Base-by-base conservation (phyloP, 495 filamentous ascomycete species). In the Glonium stellatum region DNA sequence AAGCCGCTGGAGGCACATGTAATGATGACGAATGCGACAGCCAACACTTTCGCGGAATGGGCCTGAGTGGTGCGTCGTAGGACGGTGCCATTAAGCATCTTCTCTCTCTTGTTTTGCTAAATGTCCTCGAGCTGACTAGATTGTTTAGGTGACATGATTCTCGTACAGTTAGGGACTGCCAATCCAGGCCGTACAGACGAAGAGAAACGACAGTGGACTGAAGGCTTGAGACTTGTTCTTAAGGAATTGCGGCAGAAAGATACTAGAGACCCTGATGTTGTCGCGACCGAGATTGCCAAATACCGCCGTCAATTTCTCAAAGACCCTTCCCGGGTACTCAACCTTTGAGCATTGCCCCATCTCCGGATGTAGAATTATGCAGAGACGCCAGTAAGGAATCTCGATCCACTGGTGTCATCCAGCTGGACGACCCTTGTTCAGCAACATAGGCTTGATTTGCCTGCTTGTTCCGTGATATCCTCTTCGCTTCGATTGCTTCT, bases 1-100 rank as follows among this genome's bases (percentile, higher is more conserved):
- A 95, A 68, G 70, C 87, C 61, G 76, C 78, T 36, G 87, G 85
- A 35, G 86, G 89, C 53, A 77, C 81, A 55, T 98, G 93, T 73
- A 89, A 92, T 61, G 83, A 90, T 66, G 72, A 73, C 18, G 78
- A 77, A 39, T 88, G 87, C 66, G 73, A 83, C 57, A 82, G 77
- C 64, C 92, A 97, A 74, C 95, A 97, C 76, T 89, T 92, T 66
- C 76, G 79, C 60, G 80, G 82, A 62, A 88, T 97, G 76, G 76
- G 73, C 64, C 73, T 90, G 70, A 83, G 79, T 75, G 93, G 93
- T 97, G 81, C 84, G 90, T 92, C 58, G 39, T 58, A 48, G 10
- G 56, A 55, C 22, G 21, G 13, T 23, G 41, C 21, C 41, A 22
- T 25, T 58, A 23, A 8, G 35, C 49, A 22, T 13, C 58, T 13